These are phyloP conservation scores for Staphylotrichum longicolle DNA, from an alignment of 495 filamentous ascomycete species.

Conservation along the genomic window DNA sequence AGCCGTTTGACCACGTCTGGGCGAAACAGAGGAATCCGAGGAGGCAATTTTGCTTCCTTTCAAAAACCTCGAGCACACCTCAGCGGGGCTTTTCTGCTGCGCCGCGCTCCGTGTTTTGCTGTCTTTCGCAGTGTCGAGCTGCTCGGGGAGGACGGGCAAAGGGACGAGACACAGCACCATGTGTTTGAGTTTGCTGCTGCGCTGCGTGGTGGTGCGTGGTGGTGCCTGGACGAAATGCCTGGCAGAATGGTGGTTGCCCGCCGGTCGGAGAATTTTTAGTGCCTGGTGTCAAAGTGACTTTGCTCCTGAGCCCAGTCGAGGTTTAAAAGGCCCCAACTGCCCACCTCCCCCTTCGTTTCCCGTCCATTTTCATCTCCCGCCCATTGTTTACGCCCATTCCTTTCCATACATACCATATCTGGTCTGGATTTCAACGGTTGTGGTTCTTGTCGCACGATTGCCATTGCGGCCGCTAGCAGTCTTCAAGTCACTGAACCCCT, in stretches of 20 bases:
- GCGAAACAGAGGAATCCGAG: background rate
- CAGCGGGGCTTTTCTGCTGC: background rate
- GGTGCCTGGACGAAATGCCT: constrained; percentile 27
- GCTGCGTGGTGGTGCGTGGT: constrained; percentile 1
- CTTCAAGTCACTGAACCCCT: constrained; percentile 26
- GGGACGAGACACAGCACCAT: too few species aligned
- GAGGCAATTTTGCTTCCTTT: background rate
- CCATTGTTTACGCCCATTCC: constrained; percentile 21
- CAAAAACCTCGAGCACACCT: too few species aligned
- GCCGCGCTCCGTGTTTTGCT: too few species aligned
- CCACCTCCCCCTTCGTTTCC: constrained; percentile 40
- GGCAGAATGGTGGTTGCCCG: constrained; percentile 27
- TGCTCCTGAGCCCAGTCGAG: constrained; percentile 36
- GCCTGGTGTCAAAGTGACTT: constrained; percentile 40
- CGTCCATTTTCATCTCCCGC: constrained; percentile 33
- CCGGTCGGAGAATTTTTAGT: constrained; percentile 39
- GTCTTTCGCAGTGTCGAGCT: too few species aligned
- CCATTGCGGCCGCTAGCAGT: constrained; percentile 13
- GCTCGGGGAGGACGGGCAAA: too few species aligned
- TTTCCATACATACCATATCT: constrained; percentile 18
- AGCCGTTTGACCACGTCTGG: background rate
- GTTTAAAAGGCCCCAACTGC: constrained; percentile 43
- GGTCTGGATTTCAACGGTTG: constrained; percentile 15
- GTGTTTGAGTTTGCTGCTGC: constrained; percentile 25
- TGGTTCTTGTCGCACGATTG: constrained; percentile 24